phyloP scores from a whole-genome alignment of 1,284 basidiomycete species.

The Melampsora americana region DNA sequence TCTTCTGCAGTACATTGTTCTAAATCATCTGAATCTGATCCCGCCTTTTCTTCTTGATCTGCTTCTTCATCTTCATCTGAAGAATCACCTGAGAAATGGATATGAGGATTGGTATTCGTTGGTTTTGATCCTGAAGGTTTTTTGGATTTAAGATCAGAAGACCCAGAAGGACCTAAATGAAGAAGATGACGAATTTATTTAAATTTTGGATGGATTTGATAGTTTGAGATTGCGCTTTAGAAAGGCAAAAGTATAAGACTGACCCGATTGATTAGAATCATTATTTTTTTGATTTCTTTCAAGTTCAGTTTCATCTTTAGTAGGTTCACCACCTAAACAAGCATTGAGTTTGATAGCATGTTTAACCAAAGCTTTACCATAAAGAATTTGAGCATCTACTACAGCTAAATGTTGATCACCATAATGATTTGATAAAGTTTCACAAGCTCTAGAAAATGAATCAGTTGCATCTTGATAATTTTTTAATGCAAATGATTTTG shows the following conservation, averaged over 20 bases:
- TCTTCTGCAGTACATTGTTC: conserved; percentile 24
- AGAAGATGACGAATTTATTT: background rate
- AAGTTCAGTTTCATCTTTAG: conserved; percentile 24
- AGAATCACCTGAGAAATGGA: conserved; percentile 38
- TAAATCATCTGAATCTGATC: conserved; percentile 1
- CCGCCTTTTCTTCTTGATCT: background rate
- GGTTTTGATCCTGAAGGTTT: background rate
- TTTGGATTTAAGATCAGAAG: background rate
- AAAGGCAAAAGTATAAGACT: no score
- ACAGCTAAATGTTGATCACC: conserved; percentile 48
- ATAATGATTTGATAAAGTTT: conserved; percentile 32
- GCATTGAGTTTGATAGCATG: conserved; percentile 50
- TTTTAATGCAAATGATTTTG: conserved; percentile 24
- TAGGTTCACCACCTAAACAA: conserved; percentile 46
- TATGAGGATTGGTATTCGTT: conserved; percentile 5
- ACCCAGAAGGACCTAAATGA: conserved; percentile 4
- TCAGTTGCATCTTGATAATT: conserved; percentile 20
- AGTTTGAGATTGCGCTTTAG: no score
- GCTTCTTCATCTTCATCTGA: conserved; percentile 26
- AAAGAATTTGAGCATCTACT: conserved; percentile 49
- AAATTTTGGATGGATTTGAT: no score
- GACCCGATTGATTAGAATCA: background rate
- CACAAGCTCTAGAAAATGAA: conserved; percentile 31
- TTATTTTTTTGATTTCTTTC: conserved; percentile 5
- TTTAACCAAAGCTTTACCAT: conserved; percentile 50